Evolutionary conservation across 495 filamentous ascomycete genomes (phyloP).

Genomic region (Aspergillus hancockii): DNA sequence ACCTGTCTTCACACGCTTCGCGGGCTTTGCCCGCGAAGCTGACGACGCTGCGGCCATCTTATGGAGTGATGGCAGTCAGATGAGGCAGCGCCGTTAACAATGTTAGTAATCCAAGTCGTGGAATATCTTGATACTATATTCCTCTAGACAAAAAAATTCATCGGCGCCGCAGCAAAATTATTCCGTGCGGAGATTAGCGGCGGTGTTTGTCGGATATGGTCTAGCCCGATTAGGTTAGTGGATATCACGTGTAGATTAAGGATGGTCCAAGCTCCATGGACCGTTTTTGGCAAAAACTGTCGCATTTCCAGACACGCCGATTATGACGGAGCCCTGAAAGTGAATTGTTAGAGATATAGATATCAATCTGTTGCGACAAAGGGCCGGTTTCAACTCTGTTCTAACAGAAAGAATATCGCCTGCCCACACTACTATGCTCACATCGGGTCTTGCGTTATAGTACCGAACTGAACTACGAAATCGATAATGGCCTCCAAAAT

Average conservation of each 20-base stretch:
- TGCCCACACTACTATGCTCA: constrained; percentile 12
- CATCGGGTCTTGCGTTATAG: constrained; percentile 18
- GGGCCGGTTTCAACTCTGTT: not conserved
- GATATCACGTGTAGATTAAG: constrained; percentile 30
- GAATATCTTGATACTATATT: constrained; percentile 25
- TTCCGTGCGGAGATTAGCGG: constrained; percentile 37
- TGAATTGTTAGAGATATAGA: not conserved
- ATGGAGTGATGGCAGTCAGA: constrained; percentile 18
- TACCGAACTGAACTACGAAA: not conserved
- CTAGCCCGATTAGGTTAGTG: constrained; percentile 16
- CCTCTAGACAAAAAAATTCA: constrained; percentile 49
- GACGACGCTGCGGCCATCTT: constrained; percentile 60
- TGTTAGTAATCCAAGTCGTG: constrained; percentile 12
- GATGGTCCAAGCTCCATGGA: constrained; percentile 38
- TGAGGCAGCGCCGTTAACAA: constrained; percentile 35
- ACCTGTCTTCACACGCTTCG: constrained; percentile 58
- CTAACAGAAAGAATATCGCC: not conserved
- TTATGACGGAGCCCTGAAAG: not conserved
- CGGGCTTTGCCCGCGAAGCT: constrained; percentile 65
- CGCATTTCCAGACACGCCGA: constrained; percentile 1
- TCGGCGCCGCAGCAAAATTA: constrained; percentile 37
- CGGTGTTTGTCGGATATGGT: constrained; percentile 17
- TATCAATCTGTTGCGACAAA: not conserved
- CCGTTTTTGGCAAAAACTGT: constrained; percentile 22
- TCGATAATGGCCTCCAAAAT: constrained; percentile 61